Percentiles rank a stretch among this genome's conserved stretches.
phyloP scores from a whole-genome alignment of 1,284 basidiomycete species.

The Tausonia pullulans region DNA sequence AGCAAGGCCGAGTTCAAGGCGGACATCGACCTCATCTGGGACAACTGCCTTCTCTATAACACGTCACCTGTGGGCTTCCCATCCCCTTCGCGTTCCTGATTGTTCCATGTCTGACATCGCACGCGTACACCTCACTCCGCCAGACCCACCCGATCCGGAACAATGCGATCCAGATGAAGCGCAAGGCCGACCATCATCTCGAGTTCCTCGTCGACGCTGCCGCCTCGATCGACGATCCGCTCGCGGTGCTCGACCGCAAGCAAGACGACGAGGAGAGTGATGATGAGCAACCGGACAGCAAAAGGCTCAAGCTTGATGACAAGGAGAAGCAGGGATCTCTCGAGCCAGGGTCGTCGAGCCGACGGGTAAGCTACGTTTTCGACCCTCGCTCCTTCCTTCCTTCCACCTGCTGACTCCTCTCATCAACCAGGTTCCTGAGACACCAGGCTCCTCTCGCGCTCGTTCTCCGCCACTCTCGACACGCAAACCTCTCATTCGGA shows the following conservation, averaged over 20 bases:
- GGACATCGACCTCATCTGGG: slow-evolving; percentile 93
- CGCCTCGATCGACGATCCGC: slow-evolving; percentile 10
- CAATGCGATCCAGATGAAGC: slow-evolving; percentile 58
- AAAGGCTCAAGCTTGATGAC: not conserved
- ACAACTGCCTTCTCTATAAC: slow-evolving; percentile 89
- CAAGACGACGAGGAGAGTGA: slow-evolving; percentile 17
- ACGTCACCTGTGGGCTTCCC: slow-evolving; percentile 57
- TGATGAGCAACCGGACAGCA: slow-evolving; percentile 4
- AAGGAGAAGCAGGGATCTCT: no score
- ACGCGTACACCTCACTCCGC: not conserved
- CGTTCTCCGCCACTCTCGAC: not conserved
- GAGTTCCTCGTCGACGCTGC: slow-evolving; percentile 65
- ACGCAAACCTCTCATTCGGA: not conserved
- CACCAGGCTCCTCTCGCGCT: not conserved
- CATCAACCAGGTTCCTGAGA: no score
- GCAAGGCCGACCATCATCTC: slow-evolving; percentile 69
- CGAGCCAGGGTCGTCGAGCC: no score
- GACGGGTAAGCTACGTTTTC: no score
- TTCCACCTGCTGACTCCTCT: no score
- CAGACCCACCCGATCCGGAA: slow-evolving; percentile 67
- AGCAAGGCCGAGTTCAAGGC: slow-evolving; percentile 85
- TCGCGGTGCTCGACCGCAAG: slow-evolving; percentile 20
- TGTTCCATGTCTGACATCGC: not conserved
- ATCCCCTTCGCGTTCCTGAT: not conserved
- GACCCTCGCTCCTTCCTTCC: no score